Evolutionary conservation across 495 filamentous ascomycete species (phyloP), one percentile per base, ranked within the genome.

Genomic region (Aspergillus wentii): DNA sequence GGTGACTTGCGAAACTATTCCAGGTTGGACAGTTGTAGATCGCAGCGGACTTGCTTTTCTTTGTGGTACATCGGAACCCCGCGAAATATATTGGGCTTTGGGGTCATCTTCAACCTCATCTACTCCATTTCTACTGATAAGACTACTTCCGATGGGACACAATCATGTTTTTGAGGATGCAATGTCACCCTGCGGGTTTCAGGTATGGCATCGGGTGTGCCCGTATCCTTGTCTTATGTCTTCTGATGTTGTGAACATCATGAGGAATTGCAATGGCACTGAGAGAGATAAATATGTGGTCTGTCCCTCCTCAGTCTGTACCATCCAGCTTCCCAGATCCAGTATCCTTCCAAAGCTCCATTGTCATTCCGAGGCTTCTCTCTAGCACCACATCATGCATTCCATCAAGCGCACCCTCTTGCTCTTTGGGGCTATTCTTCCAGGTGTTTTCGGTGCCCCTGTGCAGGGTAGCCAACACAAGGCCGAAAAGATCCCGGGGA

Each of bases 121-220:
- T 22, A 35, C 14, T 6, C n/a, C 32, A 18, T 38, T 31, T 35
- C 35, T 31, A 23, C 33, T 38, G 36, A 45, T 38, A 38, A 30
- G 38, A 30, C 26, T 40, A 22, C 38, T 33, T 41, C 46, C 41
- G 38, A 49, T 38, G 44, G 47, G 32, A 39, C 31, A 51, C 47
- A 48, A 48, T 36, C 20, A 28, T 39, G 38, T 45, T 38, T 45
- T 44, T 51, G 42, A 40, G 35, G 42, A 48, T 35, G 44, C 52
- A 46, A 48, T 55, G 52, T 55, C 37, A 55, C 52, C 52, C 45
- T 49, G 35, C 38, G 42, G 40, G 52, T 49, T 54, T 48, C 21
- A 27, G 39, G 23, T 17, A 33, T 14, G 30, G 33, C 33, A 19
- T 4, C 4, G 15, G 19, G 34, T 23, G 37, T 35, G 34, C 35